phyloP scores from a whole-genome alignment of 768 basidiomycete species.

The Lentinula raphanica region DNA sequence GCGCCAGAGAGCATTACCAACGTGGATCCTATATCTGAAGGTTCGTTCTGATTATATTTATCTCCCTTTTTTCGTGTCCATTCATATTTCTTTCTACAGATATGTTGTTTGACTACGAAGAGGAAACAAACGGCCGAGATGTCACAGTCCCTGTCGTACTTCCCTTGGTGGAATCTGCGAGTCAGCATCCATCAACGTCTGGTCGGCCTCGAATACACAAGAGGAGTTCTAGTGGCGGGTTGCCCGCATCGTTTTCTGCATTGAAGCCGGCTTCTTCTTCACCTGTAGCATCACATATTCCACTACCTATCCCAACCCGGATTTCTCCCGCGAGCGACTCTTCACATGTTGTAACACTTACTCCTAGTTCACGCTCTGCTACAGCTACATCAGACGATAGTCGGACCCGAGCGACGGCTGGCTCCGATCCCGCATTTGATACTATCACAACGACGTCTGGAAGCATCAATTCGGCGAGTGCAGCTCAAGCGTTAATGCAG shows the following conservation, averaged over 20 bases:
- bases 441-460: neutral
- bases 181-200: neutral
- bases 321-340: neutral
- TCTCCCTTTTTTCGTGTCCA: neutral
- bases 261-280: constrained; percentile 45
- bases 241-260: constrained; percentile 34
- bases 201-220: constrained; percentile 3
- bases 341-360: too few relatives aligned
- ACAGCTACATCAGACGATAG: neutral
- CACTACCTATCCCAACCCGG: constrained; percentile 5
- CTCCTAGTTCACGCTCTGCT: too few relatives aligned
- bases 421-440: neutral
- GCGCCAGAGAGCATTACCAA: constrained; percentile 6
- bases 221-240: constrained; percentile 16
- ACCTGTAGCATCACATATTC: constrained; percentile 34
- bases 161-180: constrained; percentile 2
- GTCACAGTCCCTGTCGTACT: constrained; percentile 2
- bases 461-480: neutral
- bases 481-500: neutral
- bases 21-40: constrained; percentile 20
- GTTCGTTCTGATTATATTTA: constrained; percentile 18
- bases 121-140: constrained; percentile 25
- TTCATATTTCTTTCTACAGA: constrained; percentile 20
- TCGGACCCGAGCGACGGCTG: too few relatives aligned
- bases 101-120: constrained; percentile 48